Conservation (phyloP, 2,329 filamentous ascomycete genomes). For the Alternaria sp. region DNA sequence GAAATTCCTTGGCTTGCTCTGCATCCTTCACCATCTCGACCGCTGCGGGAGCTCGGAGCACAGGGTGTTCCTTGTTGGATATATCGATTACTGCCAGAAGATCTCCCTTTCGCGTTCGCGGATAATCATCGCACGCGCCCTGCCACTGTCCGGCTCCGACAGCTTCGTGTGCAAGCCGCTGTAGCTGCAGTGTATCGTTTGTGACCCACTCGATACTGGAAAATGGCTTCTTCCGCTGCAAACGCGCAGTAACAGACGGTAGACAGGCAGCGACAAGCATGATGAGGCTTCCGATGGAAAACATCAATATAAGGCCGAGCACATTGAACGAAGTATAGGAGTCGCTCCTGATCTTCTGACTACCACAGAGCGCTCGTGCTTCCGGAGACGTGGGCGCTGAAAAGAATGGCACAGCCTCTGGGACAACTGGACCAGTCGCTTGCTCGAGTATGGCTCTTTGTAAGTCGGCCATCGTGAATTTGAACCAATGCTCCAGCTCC, state of each 20-base stretch:
- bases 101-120: slow-evolving; percentile 1
- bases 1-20: neutral
- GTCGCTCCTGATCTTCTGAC: slow-evolving; percentile 27
- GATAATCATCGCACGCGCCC: slow-evolving; percentile 3
- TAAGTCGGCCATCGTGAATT: slow-evolving; percentile 33
- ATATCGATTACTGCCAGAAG: slow-evolving; percentile 8
- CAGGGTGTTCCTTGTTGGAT: neutral
- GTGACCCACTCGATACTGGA: slow-evolving; percentile 17
- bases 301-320: slow-evolving; percentile 22
- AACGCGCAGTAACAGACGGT: neutral
- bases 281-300: slow-evolving; percentile 22
- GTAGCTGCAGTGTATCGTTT: slow-evolving; percentile 25
- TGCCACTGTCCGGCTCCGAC: slow-evolving; percentile 14
- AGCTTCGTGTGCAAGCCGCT: slow-evolving; percentile 30
- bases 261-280: slow-evolving; percentile 7
- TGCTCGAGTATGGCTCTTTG: slow-evolving; percentile 29
- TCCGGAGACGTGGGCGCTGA: slow-evolving; percentile 1
- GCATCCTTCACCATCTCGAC: neutral
- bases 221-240: slow-evolving; percentile 1
- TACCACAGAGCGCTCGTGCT: slow-evolving; percentile 18
- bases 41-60: neutral
- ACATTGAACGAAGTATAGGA: slow-evolving; percentile 30
- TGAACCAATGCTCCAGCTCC: slow-evolving; percentile 42
- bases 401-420: neutral
- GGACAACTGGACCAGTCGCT: slow-evolving; percentile 12